Percentiles rank a stretch among this genome's conserved stretches.
Evolutionary conservation across 228 moss, liverwort and hornwort genomes (phyloP).

Genomic region (Sphagnum magellanicum): DNA sequence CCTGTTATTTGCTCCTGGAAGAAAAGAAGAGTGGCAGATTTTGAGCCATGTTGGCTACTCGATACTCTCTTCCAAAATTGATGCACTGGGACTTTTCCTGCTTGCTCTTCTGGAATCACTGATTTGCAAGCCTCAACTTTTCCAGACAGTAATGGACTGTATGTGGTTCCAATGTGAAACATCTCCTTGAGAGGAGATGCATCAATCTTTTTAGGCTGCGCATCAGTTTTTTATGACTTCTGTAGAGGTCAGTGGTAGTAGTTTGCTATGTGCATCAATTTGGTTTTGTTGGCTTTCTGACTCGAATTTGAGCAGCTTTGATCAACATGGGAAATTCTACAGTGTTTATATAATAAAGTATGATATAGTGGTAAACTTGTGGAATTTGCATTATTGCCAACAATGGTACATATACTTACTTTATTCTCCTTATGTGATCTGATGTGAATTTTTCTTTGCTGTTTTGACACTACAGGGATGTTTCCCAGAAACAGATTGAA

Average conservation of each 20-base stretch:
- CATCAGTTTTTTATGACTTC: background rate
- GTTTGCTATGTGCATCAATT: too few relatives aligned
- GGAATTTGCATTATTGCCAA: too few relatives aligned
- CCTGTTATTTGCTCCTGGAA: constrained; percentile 26
- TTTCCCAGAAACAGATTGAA: constrained; percentile 97
- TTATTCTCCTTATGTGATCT: too few relatives aligned
- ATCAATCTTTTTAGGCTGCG: background rate
- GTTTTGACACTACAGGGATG: constrained; percentile 51
- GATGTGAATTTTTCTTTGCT: background rate
- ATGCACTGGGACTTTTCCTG: constrained; percentile 69
- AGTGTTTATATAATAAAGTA: too few relatives aligned
- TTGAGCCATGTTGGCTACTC: constrained; percentile 84
- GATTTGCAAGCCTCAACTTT: constrained; percentile 69
- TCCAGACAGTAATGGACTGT: constrained; percentile 29
- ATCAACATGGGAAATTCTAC: too few relatives aligned
- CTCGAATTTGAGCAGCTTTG: too few relatives aligned
- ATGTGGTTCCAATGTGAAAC: too few relatives aligned
- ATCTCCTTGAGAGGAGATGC: too few relatives aligned
- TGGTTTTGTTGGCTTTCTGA: too few relatives aligned
- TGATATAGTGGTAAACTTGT: too few relatives aligned
- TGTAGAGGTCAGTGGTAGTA: too few relatives aligned
- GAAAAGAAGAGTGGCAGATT: constrained; percentile 93
- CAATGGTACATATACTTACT: too few relatives aligned
- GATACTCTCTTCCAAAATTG: constrained; percentile 93
- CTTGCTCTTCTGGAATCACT: constrained; percentile 35